phyloP scores from a whole-genome alignment of 768 basidiomycete species.

The Mycena floridula region DNA sequence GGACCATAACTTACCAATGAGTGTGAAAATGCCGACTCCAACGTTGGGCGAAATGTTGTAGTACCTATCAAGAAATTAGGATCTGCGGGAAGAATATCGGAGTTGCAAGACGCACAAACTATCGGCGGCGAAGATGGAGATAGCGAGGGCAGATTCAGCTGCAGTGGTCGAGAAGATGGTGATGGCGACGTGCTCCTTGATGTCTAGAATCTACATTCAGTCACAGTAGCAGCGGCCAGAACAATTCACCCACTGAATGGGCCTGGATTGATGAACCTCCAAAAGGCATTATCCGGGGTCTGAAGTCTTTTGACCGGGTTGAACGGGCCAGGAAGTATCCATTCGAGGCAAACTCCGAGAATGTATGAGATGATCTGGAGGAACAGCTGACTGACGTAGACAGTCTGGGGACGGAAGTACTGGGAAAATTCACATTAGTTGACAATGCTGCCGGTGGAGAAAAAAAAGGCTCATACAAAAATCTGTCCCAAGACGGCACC shows the following conservation, averaged over 20 bases:
- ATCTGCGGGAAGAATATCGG: conserved; percentile 22
- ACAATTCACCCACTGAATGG: conserved; percentile 48
- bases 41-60: conserved; percentile 23
- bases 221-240: not conserved
- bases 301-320: conserved; percentile 20
- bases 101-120: conserved; percentile 37
- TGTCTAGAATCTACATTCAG: conserved; percentile 21
- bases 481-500: conserved; percentile 33
- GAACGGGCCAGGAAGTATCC: conserved; percentile 29
- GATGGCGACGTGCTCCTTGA: conserved; percentile 56
- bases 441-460: not conserved
- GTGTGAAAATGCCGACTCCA: conserved; percentile 27
- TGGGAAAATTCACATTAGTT: conserved; percentile 18
- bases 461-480: conserved; percentile 19
- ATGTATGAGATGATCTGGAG: conserved; percentile 48
- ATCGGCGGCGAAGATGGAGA: conserved; percentile 54
- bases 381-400: conserved; percentile 43
- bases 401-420: conserved; percentile 44
- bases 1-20: no score
- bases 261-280: conserved; percentile 57
- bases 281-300: conserved; percentile 32
- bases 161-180: conserved; percentile 59
- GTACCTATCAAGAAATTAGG: not conserved
- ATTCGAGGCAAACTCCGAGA: conserved; percentile 38
- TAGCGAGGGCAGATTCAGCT: conserved; percentile 49